Percentiles rank a stretch among this genome's conserved stretches.
Evolutionary conservation across 805 yeast species (phyloP).

Genomic region (Pichia cabralensis): DNA sequence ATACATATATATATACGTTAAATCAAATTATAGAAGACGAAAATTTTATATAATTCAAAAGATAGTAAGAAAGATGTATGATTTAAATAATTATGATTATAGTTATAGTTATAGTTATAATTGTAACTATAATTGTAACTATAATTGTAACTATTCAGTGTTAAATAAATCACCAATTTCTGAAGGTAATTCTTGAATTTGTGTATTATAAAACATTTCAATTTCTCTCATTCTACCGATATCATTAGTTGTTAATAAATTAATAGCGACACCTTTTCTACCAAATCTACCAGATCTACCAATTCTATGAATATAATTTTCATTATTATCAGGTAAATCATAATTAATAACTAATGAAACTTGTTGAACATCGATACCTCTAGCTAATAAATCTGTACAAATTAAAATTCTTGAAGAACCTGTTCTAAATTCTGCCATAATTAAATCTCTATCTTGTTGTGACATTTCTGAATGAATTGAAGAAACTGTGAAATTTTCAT

Average conservation of each 20-base stretch:
- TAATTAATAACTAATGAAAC: slow-evolving; percentile 92
- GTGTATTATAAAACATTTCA: slow-evolving; percentile 64
- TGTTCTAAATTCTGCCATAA: slow-evolving; percentile 91
- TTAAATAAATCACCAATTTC: slow-evolving; percentile 45
- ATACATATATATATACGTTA: too few relatives aligned
- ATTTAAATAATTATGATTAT: too few relatives aligned
- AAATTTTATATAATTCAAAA: too few relatives aligned
- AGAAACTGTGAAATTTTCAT: slow-evolving; percentile 80
- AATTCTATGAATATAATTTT: slow-evolving; percentile 93
- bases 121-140: too few relatives aligned
- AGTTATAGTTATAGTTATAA: too few relatives aligned
- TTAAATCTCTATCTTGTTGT: slow-evolving; percentile 87
- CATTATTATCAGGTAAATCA: slow-evolving; percentile 87
- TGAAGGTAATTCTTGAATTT: slow-evolving; percentile 71
- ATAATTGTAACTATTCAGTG: too few relatives aligned
- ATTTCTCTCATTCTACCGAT: slow-evolving; percentile 62
- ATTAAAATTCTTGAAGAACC: slow-evolving; percentile 91
- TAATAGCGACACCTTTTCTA: slow-evolving; percentile 96
- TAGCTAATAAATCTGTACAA: slow-evolving; percentile 94
- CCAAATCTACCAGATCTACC: slow-evolving; percentile 99
- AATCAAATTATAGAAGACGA: too few relatives aligned
- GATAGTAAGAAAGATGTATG: too few relatives aligned
- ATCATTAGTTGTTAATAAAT: slow-evolving; percentile 80
- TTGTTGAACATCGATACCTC: slow-evolving; percentile 98
- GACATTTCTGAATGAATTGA: slow-evolving; percentile 97